These are phyloP conservation scores for Lanmaoa rubissima DNA, from an alignment of 768 basidiomycete genomes.

Conservation along the genomic window DNA sequence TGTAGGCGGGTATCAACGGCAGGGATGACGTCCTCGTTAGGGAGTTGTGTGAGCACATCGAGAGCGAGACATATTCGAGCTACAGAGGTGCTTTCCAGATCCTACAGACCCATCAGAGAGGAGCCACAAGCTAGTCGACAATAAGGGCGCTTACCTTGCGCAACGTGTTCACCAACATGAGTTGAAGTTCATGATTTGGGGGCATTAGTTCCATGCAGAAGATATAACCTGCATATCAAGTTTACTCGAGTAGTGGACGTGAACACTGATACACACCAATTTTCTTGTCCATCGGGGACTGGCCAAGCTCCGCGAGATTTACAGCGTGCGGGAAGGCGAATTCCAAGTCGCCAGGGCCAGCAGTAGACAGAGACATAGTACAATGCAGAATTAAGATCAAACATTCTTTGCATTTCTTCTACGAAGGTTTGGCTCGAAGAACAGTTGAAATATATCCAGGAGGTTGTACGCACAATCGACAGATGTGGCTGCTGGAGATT, in stretches of 20 bases:
- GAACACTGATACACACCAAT: slow-evolving; percentile 46
- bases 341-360: slow-evolving; percentile 47
- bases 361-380: slow-evolving; percentile 45
- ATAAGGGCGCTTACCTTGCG: slow-evolving; percentile 55
- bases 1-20: slow-evolving; percentile 68
- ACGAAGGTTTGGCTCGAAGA: slow-evolving; percentile 4
- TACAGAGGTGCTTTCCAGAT: slow-evolving; percentile 59
- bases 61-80: slow-evolving; percentile 69
- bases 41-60: slow-evolving; percentile 59
- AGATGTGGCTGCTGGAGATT: slow-evolving; percentile 50
- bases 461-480: slow-evolving; percentile 48
- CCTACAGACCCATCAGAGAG: slow-evolving; percentile 42
- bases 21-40: slow-evolving; percentile 69
- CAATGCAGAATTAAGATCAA: slow-evolving; percentile 74
- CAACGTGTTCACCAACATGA: slow-evolving; percentile 86
- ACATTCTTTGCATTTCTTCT: slow-evolving; percentile 67
- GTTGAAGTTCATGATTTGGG: slow-evolving; percentile 60
- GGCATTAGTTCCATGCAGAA: slow-evolving; percentile 78
- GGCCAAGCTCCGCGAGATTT: slow-evolving; percentile 70
- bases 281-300: slow-evolving; percentile 57
- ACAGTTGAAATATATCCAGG: background rate
- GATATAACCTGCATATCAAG: slow-evolving; percentile 56
- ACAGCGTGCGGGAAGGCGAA: slow-evolving; percentile 78
- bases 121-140: background rate
- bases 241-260: background rate